Evolutionary conservation across 495 filamentous ascomycete species (phyloP).

Genomic region (Penicillium maclennaniae): DNA sequence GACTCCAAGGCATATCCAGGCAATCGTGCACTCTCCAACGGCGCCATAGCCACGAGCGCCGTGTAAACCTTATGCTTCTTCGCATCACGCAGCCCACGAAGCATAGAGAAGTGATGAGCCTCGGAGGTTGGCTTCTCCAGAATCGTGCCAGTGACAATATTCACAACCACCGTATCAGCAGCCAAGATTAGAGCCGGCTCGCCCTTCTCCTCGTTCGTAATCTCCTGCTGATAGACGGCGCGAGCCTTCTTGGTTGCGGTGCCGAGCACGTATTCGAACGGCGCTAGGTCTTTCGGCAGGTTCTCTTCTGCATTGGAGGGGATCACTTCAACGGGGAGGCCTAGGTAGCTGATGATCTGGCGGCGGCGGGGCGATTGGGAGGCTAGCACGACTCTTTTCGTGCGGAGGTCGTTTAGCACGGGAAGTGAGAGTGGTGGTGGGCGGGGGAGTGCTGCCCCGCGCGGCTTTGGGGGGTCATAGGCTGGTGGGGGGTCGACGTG

Average conservation of each 20-base stretch:
- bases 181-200: conserved; percentile 86
- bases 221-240: conserved; percentile 67
- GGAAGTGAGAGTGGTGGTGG: conserved; percentile 73
- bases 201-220: conserved; percentile 52
- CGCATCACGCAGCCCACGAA: conserved; percentile 71
- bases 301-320: conserved; percentile 79
- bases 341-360: conserved; percentile 69
- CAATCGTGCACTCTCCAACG: conserved; percentile 65
- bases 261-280: conserved; percentile 85
- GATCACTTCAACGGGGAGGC: conserved; percentile 73
- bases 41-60: conserved; percentile 74
- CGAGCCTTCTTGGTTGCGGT: conserved; percentile 81
- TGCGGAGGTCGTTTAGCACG: conserved; percentile 64
- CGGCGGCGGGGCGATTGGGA: conserved; percentile 80
- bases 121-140: conserved; percentile 85
- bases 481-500: conserved; percentile 32
- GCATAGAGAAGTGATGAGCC: conserved; percentile 77
- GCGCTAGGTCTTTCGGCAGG: conserved; percentile 71
- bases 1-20: conserved; percentile 83
- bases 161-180: conserved; percentile 88
- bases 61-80: conserved; percentile 75
- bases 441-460: conserved; percentile 37
- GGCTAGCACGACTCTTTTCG: conserved; percentile 78
- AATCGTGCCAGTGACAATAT: conserved; percentile 56
- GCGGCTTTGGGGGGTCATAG: conserved; percentile 29